Conservation (phyloP, 139 green algal species). For the Picochlorum sp. region DNA sequence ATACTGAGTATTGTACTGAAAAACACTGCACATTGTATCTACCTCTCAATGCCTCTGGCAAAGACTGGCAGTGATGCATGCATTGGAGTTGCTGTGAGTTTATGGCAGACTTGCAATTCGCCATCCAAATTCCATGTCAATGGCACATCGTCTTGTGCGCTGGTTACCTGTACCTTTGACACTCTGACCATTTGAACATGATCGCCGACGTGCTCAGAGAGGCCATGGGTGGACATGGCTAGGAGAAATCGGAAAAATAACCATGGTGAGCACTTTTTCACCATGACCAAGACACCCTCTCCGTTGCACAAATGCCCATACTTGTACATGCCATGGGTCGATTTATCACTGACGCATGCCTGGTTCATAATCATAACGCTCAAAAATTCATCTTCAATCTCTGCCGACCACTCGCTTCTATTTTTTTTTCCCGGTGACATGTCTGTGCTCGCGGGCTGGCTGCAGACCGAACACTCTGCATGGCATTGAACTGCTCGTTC, state of each 20-base stretch:
- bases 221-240: conserved; percentile 37
- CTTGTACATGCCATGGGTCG: conserved; percentile 51
- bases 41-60: too few relatives aligned
- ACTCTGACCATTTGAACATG: too few relatives aligned
- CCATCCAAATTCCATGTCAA: too few relatives aligned
- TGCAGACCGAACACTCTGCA: too few relatives aligned
- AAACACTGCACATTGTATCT: neutral
- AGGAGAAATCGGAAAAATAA: conserved; percentile 69
- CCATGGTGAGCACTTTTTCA: conserved; percentile 41
- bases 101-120: too few relatives aligned
- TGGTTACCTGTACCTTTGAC: too few relatives aligned
- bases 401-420: neutral
- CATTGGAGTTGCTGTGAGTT: too few relatives aligned
- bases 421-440: too few relatives aligned
- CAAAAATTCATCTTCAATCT: conserved; percentile 46
- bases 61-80: too few relatives aligned
- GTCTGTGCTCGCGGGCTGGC: neutral
- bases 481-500: neutral
- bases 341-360: conserved; percentile 70
- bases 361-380: conserved; percentile 66
- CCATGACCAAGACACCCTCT: conserved; percentile 65
- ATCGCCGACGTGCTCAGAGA: too few relatives aligned
- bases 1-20: neutral
- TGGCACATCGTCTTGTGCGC: too few relatives aligned
- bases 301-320: conserved; percentile 67